Conservation (phyloP, 306 rosid genomes). For the Albizia julibrissin region DNA sequence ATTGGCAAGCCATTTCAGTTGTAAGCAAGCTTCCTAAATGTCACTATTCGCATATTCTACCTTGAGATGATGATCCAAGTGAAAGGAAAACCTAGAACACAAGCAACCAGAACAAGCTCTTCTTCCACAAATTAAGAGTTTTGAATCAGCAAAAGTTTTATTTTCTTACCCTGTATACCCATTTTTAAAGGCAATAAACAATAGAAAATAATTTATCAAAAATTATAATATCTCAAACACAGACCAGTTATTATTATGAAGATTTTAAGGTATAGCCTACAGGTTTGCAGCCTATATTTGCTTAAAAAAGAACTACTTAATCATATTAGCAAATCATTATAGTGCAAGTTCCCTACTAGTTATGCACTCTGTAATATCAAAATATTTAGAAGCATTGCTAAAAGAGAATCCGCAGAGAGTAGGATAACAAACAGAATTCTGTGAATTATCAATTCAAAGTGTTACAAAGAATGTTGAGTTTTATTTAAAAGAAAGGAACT, state of each 20-base stretch:
- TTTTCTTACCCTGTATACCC: not conserved
- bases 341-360: not conserved
- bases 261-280: constrained; percentile 6
- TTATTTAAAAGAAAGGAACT: constrained; percentile 20
- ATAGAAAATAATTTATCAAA: not conserved
- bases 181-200: not conserved
- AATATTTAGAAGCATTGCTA: not conserved
- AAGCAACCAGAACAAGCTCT: constrained; percentile 2
- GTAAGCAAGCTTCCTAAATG: constrained; percentile 10
- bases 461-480: constrained; percentile 19
- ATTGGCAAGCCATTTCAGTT: not conserved
- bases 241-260: not conserved
- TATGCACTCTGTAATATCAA: constrained; percentile 23
- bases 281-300: not conserved
- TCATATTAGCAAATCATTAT: constrained; percentile 13
- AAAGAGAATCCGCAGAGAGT: not conserved
- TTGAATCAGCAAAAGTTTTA: not conserved
- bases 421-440: not conserved
- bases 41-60: constrained; percentile 10
- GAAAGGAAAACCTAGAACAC: constrained; percentile 18
- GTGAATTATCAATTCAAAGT: constrained; percentile 2
- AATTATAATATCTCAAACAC: constrained; percentile 10
- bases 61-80: not conserved
- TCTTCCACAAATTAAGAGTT: not conserved
- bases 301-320: not conserved